Conservation (phyloP, 164 flowering plant species). For the Platanus orientalis region DNA sequence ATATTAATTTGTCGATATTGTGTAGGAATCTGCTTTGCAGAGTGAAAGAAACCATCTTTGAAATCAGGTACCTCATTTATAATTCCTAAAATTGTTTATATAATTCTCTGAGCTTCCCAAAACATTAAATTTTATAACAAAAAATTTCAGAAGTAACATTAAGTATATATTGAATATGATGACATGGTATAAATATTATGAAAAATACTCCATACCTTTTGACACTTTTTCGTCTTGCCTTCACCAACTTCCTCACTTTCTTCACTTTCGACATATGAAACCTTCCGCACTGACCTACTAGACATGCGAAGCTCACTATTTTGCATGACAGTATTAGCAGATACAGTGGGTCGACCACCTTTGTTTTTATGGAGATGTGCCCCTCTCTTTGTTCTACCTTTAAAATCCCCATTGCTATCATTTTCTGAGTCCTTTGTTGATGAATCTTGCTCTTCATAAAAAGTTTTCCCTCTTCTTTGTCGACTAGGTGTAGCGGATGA, state of each 20-base stretch:
- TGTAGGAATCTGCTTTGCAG: neutral
- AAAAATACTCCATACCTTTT: slow-evolving; percentile 46
- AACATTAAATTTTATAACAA: neutral
- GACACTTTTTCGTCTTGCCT: slow-evolving; percentile 58
- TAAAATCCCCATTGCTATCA: slow-evolving; percentile 63
- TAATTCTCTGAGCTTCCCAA: neutral
- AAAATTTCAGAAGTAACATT: neutral
- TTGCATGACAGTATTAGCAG: slow-evolving; percentile 25
- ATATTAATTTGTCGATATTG: neutral
- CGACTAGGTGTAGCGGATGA: slow-evolving; percentile 33
- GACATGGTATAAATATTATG: neutral
- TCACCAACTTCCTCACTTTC: slow-evolving; percentile 89
- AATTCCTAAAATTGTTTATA: neutral
- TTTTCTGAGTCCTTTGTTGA: slow-evolving; percentile 65
- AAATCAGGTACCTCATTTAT: too few relatives aligned
- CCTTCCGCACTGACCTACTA: slow-evolving; percentile 73
- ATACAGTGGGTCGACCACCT: slow-evolving; percentile 35
- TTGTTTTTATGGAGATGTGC: slow-evolving; percentile 35
- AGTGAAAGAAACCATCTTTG: too few relatives aligned
- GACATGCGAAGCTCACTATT: slow-evolving; percentile 76
- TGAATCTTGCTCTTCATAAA: slow-evolving; percentile 57
- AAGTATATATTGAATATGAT: neutral
- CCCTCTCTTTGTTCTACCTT: slow-evolving; percentile 40
- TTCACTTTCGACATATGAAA: slow-evolving; percentile 97
- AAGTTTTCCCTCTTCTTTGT: slow-evolving; percentile 48